Conservation (phyloP, 176 grass and related monocot genomes). For the Juncus effusus region DNA sequence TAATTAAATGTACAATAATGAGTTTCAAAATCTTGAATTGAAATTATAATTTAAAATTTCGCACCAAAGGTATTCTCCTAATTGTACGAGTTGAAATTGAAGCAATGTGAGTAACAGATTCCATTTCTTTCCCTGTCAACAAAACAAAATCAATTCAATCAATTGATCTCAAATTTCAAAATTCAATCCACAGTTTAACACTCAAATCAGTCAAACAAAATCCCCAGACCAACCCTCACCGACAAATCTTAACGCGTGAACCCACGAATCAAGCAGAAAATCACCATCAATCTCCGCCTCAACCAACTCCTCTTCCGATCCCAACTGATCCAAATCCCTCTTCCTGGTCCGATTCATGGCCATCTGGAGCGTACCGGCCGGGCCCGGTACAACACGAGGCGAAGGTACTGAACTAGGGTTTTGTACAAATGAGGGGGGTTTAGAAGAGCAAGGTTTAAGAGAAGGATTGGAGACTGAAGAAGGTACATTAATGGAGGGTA, state of each 20-base stretch:
- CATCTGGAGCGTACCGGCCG: slow-evolving; percentile 35
- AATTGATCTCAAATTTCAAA: too few relatives aligned
- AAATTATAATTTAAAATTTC: not conserved
- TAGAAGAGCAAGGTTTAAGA: not conserved
- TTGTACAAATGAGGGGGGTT: not conserved
- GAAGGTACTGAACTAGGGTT: not conserved
- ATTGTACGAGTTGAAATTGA: slow-evolving; percentile 27
- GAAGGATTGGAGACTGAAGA: not conserved
- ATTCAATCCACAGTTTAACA: not conserved
- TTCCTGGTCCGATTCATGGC: slow-evolving; percentile 19
- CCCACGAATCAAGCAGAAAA: slow-evolving; percentile 62
- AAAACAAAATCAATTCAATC: not conserved
- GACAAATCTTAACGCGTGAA: slow-evolving; percentile 48
- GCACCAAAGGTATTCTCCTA: slow-evolving; percentile 45
- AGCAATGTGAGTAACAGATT: slow-evolving; percentile 18
- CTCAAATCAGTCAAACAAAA: not conserved
- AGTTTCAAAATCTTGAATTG: not conserved
- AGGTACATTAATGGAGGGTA: not conserved
- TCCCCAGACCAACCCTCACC: slow-evolving; percentile 28
- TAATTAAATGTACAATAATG: slow-evolving; percentile 1
- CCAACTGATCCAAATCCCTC: not conserved
- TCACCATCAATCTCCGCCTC: slow-evolving; percentile 28
- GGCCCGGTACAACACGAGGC: slow-evolving; percentile 29
- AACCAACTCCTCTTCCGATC: not conserved
- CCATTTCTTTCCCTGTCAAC: slow-evolving; percentile 16